Evolutionary conservation across 75 land plant genomes (phyloP).

Genomic region (Ceratopteris richardii): DNA sequence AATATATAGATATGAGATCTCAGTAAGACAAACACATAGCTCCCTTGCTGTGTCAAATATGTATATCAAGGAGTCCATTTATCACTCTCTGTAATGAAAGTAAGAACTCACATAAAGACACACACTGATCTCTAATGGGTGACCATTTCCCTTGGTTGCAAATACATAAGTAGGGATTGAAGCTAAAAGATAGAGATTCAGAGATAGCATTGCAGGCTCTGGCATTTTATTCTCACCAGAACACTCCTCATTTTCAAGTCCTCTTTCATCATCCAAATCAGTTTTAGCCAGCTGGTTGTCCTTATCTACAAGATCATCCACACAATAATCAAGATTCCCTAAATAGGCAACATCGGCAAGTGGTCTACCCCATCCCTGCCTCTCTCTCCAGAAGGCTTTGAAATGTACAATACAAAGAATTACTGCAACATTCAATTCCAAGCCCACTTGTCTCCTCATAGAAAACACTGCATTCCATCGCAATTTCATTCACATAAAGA

Average conservation of each 20-base stretch:
- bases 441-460: slow-evolving; percentile 85
- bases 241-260: slow-evolving; percentile 13
- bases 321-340: slow-evolving; percentile 31
- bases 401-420: slow-evolving; percentile 45
- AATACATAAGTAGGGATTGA: slow-evolving; percentile 53
- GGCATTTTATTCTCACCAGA: slow-evolving; percentile 13
- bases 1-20: too few species aligned
- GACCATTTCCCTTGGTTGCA: slow-evolving; percentile 76
- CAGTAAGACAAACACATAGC: too few species aligned
- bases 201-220: slow-evolving; percentile 62
- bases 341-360: slow-evolving; percentile 60
- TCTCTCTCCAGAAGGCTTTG: slow-evolving; percentile 26
- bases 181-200: slow-evolving; percentile 53
- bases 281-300: neutral
- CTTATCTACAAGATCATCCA: neutral
- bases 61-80: too few species aligned
- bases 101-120: slow-evolving; percentile 71
- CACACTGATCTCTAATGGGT: slow-evolving; percentile 62
- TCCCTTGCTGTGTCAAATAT: too few species aligned
- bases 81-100: neutral
- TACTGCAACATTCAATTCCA: slow-evolving; percentile 72
- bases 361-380: slow-evolving; percentile 23
- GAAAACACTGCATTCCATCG: slow-evolving; percentile 84
- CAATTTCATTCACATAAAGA: slow-evolving; percentile 62
- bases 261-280: neutral